phyloP scores from a whole-genome alignment of 176 grass and related monocot species.

The Lolium rigidum region DNA sequence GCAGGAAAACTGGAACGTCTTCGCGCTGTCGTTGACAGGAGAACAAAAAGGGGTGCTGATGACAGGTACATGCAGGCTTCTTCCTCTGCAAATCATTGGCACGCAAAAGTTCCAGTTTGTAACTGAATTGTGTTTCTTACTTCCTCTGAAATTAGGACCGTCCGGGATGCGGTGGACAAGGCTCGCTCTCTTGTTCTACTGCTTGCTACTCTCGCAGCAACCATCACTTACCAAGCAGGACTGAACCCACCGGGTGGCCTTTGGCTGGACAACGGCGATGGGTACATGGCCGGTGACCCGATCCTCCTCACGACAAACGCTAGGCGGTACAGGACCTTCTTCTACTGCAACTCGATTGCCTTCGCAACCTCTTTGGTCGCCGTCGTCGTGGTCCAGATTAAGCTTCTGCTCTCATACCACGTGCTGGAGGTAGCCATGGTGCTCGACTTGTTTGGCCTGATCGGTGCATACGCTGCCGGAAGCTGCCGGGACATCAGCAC shows the following conservation, averaged over 20 bases:
- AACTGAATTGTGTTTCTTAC: neutral
- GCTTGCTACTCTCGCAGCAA: neutral
- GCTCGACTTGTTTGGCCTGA: neutral
- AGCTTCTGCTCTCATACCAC: neutral
- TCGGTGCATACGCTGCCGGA: neutral
- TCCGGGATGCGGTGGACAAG: neutral
- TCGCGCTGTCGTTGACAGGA: neutral
- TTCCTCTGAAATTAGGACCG: neutral
- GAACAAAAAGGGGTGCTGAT: neutral
- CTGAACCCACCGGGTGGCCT: neutral
- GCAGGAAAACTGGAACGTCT: neutral
- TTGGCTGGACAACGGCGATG: neutral
- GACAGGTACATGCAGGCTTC: neutral
- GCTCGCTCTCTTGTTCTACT: neutral
- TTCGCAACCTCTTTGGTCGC: neutral
- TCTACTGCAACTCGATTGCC: slow-evolving; percentile 5
- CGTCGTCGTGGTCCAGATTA: neutral
- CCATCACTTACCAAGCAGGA: slow-evolving; percentile 5
- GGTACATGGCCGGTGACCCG: neutral
- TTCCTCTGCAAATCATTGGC: neutral
- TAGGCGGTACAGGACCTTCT: slow-evolving; percentile 7
- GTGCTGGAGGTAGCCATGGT: slow-evolving; percentile 6
- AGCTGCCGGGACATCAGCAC: neutral
- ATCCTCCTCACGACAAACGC: neutral
- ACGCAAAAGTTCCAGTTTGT: neutral